Evolutionary conservation across 1,284 basidiomycete species (phyloP).

Genomic region (Pseudozyma thailandica): DNA sequence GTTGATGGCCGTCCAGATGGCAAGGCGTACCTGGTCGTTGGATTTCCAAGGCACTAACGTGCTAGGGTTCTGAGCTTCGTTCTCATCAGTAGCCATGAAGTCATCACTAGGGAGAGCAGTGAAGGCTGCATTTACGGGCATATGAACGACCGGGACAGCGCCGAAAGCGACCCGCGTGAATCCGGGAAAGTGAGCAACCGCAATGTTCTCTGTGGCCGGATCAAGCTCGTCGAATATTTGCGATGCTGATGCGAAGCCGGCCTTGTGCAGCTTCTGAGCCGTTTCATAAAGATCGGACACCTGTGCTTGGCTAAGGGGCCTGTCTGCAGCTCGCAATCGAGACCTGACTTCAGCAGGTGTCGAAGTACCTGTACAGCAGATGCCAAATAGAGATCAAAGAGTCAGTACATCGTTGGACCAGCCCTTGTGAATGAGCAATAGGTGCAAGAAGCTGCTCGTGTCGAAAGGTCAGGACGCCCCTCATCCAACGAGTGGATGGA

Average conservation of each 20-base stretch:
- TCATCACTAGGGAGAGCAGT: conserved; percentile 2
- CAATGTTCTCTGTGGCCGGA: conserved; percentile 27
- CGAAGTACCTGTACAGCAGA: conserved; percentile 10
- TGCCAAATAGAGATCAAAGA: not conserved
- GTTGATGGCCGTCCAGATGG: conserved; percentile 22
- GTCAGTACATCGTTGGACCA: not conserved
- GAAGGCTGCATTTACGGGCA: conserved; percentile 2
- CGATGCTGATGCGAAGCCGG: conserved; percentile 5
- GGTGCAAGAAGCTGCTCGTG: not conserved
- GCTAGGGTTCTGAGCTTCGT: not conserved
- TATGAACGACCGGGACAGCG: conserved; percentile 26
- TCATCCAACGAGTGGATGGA: conserved; percentile 10
- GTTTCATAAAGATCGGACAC: conserved; percentile 13
- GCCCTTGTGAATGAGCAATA: not conserved
- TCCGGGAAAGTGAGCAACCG: conserved; percentile 2
- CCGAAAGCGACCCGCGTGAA: conserved; percentile 7
- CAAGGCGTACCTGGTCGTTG: conserved; percentile 15
- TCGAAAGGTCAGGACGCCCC: conserved; percentile 45
- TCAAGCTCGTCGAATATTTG: conserved; percentile 43
- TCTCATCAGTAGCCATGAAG: conserved; percentile 16
- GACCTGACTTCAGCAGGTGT: conserved; percentile 14
- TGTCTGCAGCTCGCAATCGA: conserved; percentile 9
- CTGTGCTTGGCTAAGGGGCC: conserved; percentile 15
- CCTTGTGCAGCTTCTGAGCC: conserved; percentile 3
- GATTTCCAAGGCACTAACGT: conserved; percentile 17